Percentiles rank a stretch among this genome's conserved stretches.
Evolutionary conservation across 2,329 filamentous ascomycete species (phyloP).

Genomic region (Neofusicoccum laricinum): DNA sequence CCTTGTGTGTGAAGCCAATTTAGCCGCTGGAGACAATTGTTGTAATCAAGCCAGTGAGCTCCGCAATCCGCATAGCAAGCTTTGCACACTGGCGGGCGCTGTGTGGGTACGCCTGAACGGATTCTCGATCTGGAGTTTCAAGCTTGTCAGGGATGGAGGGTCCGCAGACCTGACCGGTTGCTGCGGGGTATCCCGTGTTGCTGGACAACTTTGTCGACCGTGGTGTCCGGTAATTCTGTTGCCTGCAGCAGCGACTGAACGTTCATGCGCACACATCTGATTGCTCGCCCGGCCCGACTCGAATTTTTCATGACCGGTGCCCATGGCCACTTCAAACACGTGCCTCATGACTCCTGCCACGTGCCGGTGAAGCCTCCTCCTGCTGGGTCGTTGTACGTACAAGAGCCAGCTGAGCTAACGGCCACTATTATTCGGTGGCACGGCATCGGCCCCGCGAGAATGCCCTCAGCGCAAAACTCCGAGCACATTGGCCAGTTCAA

Average conservation of each 20-base stretch:
- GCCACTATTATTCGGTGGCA: not conserved
- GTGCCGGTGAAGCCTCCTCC: not conserved
- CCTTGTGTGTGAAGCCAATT: not conserved
- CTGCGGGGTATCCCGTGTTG: slow-evolving; percentile 3
- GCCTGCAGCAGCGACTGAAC: not conserved
- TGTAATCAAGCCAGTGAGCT: not conserved
- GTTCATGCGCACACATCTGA: not conserved
- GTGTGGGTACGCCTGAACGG: not conserved
- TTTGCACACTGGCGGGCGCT: not conserved
- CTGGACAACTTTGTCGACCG: not conserved
- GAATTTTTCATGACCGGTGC: not conserved
- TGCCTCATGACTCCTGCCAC: not conserved
- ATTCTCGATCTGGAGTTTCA: slow-evolving; percentile 11
- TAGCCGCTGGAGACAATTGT: not conserved
- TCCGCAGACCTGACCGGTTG: slow-evolving; percentile 3
- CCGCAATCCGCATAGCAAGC: not conserved
- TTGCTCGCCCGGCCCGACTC: not conserved
- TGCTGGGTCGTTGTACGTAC: not conserved
- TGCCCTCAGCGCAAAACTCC: not conserved
- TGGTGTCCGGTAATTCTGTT: slow-evolving; percentile 7
- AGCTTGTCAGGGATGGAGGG: slow-evolving; percentile 5
- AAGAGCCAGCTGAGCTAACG: not conserved
- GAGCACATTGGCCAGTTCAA: not conserved
- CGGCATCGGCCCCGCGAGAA: not conserved
- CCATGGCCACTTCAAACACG: not conserved